Percentiles rank a stretch among this genome's conserved stretches.
phyloP scores from a whole-genome alignment of 768 basidiomycete species.

The Trametes maxima region DNA sequence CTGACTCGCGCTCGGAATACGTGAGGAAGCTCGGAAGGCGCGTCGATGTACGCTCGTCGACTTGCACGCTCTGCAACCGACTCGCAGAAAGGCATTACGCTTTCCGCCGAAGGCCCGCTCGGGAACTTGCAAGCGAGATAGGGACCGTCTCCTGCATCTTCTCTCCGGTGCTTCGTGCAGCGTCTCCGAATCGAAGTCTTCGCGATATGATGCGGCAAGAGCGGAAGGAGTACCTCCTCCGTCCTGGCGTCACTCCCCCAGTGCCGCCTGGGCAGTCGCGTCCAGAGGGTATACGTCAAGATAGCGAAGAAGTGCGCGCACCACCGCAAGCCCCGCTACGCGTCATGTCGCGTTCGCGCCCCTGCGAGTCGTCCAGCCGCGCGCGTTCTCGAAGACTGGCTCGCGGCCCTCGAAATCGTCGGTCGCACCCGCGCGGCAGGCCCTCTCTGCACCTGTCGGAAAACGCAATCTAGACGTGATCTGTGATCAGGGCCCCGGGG shows the following conservation, averaged over 20 bases:
- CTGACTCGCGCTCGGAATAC: not conserved
- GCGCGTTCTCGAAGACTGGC: not conserved
- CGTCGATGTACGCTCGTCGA: not conserved
- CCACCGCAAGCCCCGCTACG: not conserved
- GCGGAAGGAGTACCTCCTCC: not conserved
- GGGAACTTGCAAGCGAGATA: not conserved
- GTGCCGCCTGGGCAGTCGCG: no score
- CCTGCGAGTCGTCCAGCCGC: not conserved
- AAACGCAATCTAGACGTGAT: constrained; percentile 5
- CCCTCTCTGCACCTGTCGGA: not conserved
- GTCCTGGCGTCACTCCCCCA: not conserved
- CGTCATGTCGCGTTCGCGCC: constrained; percentile 1
- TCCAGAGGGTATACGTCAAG: constrained; percentile 7
- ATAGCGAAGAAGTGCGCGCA: not conserved
- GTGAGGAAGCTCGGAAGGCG: not conserved
- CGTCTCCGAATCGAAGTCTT: not conserved
- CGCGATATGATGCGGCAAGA: not conserved
- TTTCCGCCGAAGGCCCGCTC: not conserved
- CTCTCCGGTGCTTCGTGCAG: constrained; percentile 6
- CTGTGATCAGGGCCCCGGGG: not conserved
- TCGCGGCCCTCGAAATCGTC: not conserved
- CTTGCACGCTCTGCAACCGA: not conserved
- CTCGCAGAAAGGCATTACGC: not conserved
- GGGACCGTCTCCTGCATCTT: not conserved
- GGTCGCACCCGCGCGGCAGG: not conserved